A percentile compares a stretch with the other conserved stretches of the same genome.
Evolutionary conservation across 305 asterid genomes (phyloP).

Genomic region (Fraxinus albicans): DNA sequence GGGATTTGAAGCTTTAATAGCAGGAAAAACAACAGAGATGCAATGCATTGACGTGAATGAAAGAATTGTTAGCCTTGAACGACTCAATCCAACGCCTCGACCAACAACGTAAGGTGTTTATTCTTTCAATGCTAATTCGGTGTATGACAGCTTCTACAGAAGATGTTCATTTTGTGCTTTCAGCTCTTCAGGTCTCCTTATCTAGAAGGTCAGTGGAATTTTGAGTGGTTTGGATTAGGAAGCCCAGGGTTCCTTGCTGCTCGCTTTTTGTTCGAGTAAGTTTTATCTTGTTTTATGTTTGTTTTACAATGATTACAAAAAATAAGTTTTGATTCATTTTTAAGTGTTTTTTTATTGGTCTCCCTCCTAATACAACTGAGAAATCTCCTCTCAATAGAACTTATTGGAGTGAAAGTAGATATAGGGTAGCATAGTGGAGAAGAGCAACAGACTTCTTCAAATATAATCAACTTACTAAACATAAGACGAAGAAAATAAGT

Average conservation of each 20-base stretch:
- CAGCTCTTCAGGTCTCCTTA: constrained; percentile 41
- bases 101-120: constrained; percentile 87
- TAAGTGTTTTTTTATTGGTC: not conserved
- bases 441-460: not conserved
- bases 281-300: constrained; percentile 11
- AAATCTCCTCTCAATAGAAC: not conserved
- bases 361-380: not conserved
- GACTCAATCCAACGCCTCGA: constrained; percentile 55
- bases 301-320: not conserved
- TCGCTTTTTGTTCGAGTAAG: constrained; percentile 64
- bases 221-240: constrained; percentile 88
- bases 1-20: constrained; percentile 71
- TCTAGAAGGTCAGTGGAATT: constrained; percentile 53
- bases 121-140: not conserved
- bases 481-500: not conserved
- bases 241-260: constrained; percentile 72
- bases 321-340: not conserved
- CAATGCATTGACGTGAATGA: constrained; percentile 82
- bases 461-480: not conserved
- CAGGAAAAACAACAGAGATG: constrained; percentile 63
- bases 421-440: not conserved
- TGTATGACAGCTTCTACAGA: not conserved
- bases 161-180: constrained; percentile 25
- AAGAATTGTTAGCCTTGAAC: constrained; percentile 74
- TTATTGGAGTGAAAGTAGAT: not conserved